phyloP scores from a whole-genome alignment of 2,329 filamentous ascomycete genomes.

The Penicillium hesseltinei region DNA sequence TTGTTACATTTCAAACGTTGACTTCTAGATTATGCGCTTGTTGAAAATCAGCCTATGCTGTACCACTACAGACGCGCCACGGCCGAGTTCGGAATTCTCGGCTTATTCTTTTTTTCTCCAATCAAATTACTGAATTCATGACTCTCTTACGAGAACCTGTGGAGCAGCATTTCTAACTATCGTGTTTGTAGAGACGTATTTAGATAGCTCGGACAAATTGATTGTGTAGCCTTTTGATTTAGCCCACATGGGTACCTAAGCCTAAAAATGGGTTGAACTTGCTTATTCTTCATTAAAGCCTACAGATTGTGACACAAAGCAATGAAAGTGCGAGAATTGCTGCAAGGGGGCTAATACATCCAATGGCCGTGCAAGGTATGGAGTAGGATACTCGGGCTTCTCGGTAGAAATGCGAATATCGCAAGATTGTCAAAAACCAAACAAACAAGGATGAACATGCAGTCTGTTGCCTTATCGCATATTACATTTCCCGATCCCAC shows the following conservation, averaged over 20 bases:
- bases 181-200: not conserved
- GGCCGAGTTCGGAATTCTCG: not conserved
- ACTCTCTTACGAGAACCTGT: no score
- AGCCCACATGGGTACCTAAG: not conserved
- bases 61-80: not conserved
- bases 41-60: not conserved
- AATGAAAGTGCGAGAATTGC: not conserved
- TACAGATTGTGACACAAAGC: not conserved
- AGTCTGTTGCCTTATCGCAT: not conserved
- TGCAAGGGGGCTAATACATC: not conserved
- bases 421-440: not conserved
- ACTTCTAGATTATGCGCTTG: not conserved
- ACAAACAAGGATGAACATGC: not conserved
- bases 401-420: not conserved
- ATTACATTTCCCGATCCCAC: not conserved
- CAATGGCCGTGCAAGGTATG: not conserved
- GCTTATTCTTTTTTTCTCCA: no score
- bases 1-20: not conserved
- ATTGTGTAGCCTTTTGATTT: not conserved
- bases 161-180: not conserved
- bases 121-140: not conserved
- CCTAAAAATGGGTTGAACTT: not conserved
- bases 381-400: not conserved
- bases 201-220: not conserved
- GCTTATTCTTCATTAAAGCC: not conserved